Percentiles rank a stretch among this genome's conserved stretches.
These are phyloP conservation scores for Scheffersomyces lignicola DNA, from an alignment of 1,139 yeast species.

Conservation along the genomic window DNA sequence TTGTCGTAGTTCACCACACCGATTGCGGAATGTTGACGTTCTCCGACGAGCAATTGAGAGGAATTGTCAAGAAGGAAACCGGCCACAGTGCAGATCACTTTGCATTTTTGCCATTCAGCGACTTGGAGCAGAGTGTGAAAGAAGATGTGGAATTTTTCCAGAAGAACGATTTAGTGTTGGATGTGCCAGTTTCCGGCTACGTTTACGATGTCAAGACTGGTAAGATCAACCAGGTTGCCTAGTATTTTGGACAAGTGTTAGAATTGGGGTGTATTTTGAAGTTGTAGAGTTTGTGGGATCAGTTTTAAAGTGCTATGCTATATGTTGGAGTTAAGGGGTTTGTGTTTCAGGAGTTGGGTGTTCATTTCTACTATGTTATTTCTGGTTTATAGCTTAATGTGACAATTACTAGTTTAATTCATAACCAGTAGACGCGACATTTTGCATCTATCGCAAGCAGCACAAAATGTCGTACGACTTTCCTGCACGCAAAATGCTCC, in stretches of 20 bases:
- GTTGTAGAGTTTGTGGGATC: too few species aligned
- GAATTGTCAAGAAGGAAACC: conserved; percentile 26
- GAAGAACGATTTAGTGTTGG: conserved; percentile 23
- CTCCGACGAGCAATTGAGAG: conserved; percentile 26
- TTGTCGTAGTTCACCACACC: conserved; percentile 41
- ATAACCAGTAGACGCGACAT: too few species aligned
- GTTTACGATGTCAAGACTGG: conserved; percentile 41
- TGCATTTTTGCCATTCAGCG: conserved; percentile 33
- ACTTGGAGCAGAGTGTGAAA: conserved; percentile 32
- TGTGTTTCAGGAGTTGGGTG: too few species aligned
- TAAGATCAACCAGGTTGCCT: conserved; percentile 19
- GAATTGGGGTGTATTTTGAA: too few species aligned
- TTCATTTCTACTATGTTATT: too few species aligned
- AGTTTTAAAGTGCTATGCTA: too few species aligned
- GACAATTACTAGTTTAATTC: too few species aligned
- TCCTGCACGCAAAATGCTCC: too few species aligned
- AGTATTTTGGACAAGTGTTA: neutral
- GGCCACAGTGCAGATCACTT: conserved; percentile 28
- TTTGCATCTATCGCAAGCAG: too few species aligned
- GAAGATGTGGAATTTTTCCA: conserved; percentile 35
- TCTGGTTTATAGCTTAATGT: too few species aligned
- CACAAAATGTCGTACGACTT: too few species aligned
- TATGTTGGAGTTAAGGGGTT: too few species aligned
- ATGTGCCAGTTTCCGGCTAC: conserved; percentile 37
- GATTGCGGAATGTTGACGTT: conserved; percentile 48